Base-by-base conservation (phyloP, 768 basidiomycete species). In the Boletus pseudopeckii region DNA sequence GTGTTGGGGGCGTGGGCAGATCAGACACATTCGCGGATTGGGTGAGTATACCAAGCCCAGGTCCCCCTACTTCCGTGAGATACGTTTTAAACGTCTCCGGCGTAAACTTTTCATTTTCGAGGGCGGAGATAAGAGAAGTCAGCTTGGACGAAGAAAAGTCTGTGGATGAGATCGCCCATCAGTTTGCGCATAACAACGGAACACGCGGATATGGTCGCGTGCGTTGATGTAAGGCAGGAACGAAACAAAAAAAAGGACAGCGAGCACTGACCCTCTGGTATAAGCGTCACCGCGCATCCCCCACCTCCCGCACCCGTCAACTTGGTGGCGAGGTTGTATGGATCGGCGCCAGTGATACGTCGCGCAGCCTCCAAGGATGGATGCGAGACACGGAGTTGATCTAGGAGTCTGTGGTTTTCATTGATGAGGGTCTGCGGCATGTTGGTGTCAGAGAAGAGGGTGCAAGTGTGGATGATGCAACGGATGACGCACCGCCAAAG, bases 241-340 rank as follows among this genome's bases (percentile, higher is more conserved):
- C 11, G 15, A 33, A 36, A 33, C 1, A 17, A 7, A 39, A 9
- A n/a, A 8, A 8, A n/a, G 22, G 43, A 36, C 33, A 26, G 24
- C 5, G 32, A 2, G 1, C 7, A 73, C 86, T 59, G 61, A 95
- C 96, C 83, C 73, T 98, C 94, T 48, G 97, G 97, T 48, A 99
- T 79, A 34, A 98, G 81, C 13, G 95, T 96, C 30, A 98, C 92
- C 5, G 94, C 87, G 66, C 97, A 98, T n/a, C 97, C 97, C 24
- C 97, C 97, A 38, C 97, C 97, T 30, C 97, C 97, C 8, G 97
- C 96, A 39, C 97, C 97, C 7, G 97, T 99, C 52, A 99, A 74
- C 75, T 98, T 97, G n/a, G 93, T 94, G 63, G 84, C 84, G 45
- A 98, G 75, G 10, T 74, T 72, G 72, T 86, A 89, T 8, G 85